Base-by-base conservation (phyloP, 2,329 filamentous ascomycete genomes). In the Pseudocercospora crystallina region DNA sequence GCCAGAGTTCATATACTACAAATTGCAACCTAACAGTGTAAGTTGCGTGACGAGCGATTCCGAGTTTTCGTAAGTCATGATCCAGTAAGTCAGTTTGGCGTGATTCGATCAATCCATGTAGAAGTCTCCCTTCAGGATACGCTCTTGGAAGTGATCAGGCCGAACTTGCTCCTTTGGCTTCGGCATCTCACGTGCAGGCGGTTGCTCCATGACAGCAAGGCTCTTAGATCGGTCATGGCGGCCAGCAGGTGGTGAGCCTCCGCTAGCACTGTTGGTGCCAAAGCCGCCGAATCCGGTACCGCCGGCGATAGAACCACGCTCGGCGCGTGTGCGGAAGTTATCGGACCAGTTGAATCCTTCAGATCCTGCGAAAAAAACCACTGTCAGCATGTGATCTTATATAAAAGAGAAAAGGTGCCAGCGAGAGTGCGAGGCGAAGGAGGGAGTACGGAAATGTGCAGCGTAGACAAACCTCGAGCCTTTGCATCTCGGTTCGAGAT, bases 301-400 rank as follows among this genome's bases (percentile, higher is more conserved):
- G 37, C 79, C 72, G 51, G 85, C 79, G 64, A 83, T 86, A 12
- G 66, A 76, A 9, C 64, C 75, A 73, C 90, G 91, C 76, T 95
- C 90, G 64, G 91, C 91, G 69, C 91, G 87, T 66, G 85, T 87
- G 72, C 90, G 89, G 79, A 96, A 84, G 77, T 95, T 91, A 77
- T 96, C 92, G 69, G 90, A 89, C 87, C 92, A 96, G 75, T 95
- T 95, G 81, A 95, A 96, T 71, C 89, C 89, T 80, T 94, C 90
- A 80, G 82, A 74, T 73, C 79, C 81, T 76, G 73, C 72, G 65
- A 71, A 67, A 70, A 73, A 72, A 75, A 32, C 10, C 70, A 71
- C 71, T 66, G 70, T 78, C 77, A 77, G 73, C 54, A 58, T 31
- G 26, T 9, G 13, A 15, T 20, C 20, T 15, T 33, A 9, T 15